These are phyloP conservation scores for Ascochyta rabiei DNA, from an alignment of 2,329 filamentous ascomycete genomes.

Conservation along the genomic window DNA sequence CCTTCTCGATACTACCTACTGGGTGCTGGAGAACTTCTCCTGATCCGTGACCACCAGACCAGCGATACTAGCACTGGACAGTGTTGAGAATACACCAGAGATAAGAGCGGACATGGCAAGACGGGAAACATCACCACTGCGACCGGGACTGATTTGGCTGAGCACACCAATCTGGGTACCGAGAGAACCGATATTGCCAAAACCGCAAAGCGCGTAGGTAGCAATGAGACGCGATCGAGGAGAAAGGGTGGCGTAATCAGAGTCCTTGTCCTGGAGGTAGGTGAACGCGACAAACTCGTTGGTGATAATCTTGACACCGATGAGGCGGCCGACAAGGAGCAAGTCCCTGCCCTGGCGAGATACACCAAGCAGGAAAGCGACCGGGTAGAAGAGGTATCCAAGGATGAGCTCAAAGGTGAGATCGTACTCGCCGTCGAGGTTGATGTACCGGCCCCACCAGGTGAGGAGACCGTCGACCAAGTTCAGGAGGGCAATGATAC, in stretches of 20 bases:
- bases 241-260: constrained; percentile 64
- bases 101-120: constrained; percentile 79
- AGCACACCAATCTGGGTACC: constrained; percentile 91
- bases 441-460: constrained; percentile 83
- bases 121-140: constrained; percentile 75
- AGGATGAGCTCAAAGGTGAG: constrained; percentile 77
- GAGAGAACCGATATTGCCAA: constrained; percentile 83
- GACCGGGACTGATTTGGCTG: constrained; percentile 76
- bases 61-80: constrained; percentile 70
- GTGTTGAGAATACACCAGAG: constrained; percentile 77
- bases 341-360: constrained; percentile 64
- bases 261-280: constrained; percentile 55
- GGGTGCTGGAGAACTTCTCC: constrained; percentile 31
- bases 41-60: constrained; percentile 62
- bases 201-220: constrained; percentile 79
- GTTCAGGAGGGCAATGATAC: constrained; percentile 78
- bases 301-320: constrained; percentile 83
- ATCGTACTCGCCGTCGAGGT: constrained; percentile 69
- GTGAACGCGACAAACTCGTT: constrained; percentile 82
- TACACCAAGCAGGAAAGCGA: constrained; percentile 83
- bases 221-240: constrained; percentile 79
- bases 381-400: constrained; percentile 77
- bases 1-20: constrained; percentile 13
- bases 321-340: constrained; percentile 75
- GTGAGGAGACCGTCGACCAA: constrained; percentile 77